Percentiles rank a stretch among this genome's conserved stretches.
Conservation (phyloP, 2,329 filamentous ascomycete species). For the Bisporella sp. region DNA sequence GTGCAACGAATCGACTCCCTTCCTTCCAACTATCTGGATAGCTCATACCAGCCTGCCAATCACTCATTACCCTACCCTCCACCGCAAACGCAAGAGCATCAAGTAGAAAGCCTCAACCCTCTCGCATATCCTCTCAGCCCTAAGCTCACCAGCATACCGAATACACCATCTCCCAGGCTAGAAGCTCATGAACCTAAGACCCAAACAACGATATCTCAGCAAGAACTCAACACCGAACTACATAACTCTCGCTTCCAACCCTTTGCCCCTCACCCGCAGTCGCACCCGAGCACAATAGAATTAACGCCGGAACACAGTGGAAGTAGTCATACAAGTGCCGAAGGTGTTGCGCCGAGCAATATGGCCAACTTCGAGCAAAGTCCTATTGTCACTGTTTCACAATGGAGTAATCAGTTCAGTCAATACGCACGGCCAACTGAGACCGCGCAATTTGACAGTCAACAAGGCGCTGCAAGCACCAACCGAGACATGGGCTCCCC, state of each 20-base stretch:
- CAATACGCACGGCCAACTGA: slow-evolving; percentile 5
- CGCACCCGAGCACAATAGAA: slow-evolving; percentile 14
- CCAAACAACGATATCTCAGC: slow-evolving; percentile 13
- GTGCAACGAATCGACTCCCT: slow-evolving; percentile 19
- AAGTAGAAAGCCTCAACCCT: slow-evolving; percentile 10
- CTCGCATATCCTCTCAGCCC: slow-evolving; percentile 24
- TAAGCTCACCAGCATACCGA: slow-evolving; percentile 19
- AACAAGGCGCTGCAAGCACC: slow-evolving; percentile 4
- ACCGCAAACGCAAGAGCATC: slow-evolving; percentile 2
- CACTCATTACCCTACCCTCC: too few species aligned
- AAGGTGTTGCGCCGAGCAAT: slow-evolving; percentile 17
- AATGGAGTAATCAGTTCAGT: slow-evolving; percentile 11
- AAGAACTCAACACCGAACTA: slow-evolving; percentile 16
- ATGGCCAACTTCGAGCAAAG: slow-evolving; percentile 14
- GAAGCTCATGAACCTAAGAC: slow-evolving; percentile 14
- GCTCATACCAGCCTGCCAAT: too few species aligned
- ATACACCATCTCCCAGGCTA: slow-evolving; percentile 19
- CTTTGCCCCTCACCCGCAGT: slow-evolving; percentile 7
- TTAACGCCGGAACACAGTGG: slow-evolving; percentile 27
- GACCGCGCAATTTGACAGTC: slow-evolving; percentile 6
- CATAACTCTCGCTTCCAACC: slow-evolving; percentile 14
- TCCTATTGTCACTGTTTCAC: slow-evolving; percentile 9
- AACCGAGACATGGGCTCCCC: slow-evolving; percentile 4
- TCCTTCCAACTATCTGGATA: neutral
- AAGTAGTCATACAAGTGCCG: slow-evolving; percentile 24